Evolutionary conservation across 345 rosid species (phyloP).

Genomic region (Lenwebbia sp.): DNA sequence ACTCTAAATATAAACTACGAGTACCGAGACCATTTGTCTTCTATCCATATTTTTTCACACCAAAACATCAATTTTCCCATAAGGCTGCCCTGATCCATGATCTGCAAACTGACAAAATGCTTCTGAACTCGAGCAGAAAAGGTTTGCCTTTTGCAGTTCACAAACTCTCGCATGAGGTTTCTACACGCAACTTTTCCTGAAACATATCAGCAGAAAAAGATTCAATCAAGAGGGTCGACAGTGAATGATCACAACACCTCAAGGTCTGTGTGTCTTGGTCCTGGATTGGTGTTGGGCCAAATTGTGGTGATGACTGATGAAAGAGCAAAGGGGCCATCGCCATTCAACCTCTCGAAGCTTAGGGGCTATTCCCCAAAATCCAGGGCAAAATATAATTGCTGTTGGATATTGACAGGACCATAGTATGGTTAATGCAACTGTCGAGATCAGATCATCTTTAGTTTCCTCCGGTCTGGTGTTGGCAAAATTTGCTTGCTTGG

Average conservation of each 20-base stretch:
- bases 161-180: neutral
- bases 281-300: too few species aligned
- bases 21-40: neutral
- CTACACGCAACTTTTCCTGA: neutral
- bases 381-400: neutral
- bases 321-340: neutral
- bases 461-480: neutral
- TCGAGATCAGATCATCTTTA: neutral
- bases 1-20: neutral
- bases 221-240: neutral
- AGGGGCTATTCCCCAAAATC: neutral
- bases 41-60: neutral
- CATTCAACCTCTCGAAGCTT: neutral
- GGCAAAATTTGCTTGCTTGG: neutral
- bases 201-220: neutral
- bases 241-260: neutral
- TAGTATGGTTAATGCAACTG: neutral
- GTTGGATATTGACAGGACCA: neutral
- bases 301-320: neutral
- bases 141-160: neutral
- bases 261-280: neutral
- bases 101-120: neutral
- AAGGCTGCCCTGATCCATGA: neutral
- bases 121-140: neutral
- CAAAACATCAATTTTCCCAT: neutral